These are phyloP conservation scores for Solanum verrucosum DNA, from an alignment of 257 asterid species.

Conservation along the genomic window DNA sequence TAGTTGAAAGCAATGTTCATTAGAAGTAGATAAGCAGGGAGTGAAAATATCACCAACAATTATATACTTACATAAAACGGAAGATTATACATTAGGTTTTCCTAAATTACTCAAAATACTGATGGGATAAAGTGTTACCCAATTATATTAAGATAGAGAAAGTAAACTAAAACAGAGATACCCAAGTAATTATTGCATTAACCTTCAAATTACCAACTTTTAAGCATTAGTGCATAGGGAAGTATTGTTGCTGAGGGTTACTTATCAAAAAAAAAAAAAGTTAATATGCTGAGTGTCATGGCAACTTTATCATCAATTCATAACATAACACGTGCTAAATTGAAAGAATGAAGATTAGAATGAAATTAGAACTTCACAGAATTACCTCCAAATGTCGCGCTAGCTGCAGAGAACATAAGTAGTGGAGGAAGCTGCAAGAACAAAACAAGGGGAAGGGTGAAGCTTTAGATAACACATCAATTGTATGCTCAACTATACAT, in stretches of 20 bases:
- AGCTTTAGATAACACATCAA: neutral
- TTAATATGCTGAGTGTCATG: neutral
- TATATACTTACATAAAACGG: neutral
- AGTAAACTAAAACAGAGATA: too few species aligned
- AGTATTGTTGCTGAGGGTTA: neutral
- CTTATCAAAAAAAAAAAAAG: neutral
- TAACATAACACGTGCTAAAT: neutral
- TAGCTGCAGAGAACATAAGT: conserved; percentile 68
- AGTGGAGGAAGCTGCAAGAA: conserved; percentile 58
- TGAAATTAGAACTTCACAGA: neutral
- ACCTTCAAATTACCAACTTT: neutral
- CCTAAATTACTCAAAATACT: neutral
- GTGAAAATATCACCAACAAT: neutral
- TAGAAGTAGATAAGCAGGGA: neutral
- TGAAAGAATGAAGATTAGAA: neutral
- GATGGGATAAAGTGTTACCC: neutral
- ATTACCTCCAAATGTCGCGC: conserved; percentile 90
- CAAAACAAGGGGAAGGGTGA: neutral
- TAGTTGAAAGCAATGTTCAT: neutral
- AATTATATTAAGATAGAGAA: neutral
- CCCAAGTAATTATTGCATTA: neutral
- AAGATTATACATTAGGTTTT: neutral
- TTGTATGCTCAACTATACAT: neutral
- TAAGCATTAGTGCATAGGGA: neutral
- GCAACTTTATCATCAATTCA: neutral